Percentiles rank a stretch among this genome's conserved stretches.
phyloP scores from a whole-genome alignment of 805 yeast species.

The Helenozyma rhizophorensis region DNA sequence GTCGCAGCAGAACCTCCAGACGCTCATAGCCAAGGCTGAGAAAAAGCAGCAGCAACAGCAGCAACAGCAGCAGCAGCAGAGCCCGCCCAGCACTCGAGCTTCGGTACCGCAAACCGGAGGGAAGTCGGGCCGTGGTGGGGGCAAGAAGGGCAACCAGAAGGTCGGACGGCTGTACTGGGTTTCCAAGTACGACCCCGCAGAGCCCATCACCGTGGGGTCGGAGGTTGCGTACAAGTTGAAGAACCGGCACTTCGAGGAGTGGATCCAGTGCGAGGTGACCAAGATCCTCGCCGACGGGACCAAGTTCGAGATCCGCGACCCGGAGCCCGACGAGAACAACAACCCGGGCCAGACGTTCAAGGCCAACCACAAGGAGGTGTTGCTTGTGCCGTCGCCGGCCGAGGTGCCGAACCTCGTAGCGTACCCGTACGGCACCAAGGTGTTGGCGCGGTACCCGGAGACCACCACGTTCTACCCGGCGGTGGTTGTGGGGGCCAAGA shows the following conservation, averaged over 20 bases:
- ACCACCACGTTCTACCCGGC: slow-evolving; percentile 97
- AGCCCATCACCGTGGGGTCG: slow-evolving; percentile 58
- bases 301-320: slow-evolving; percentile 86
- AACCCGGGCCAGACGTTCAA: slow-evolving; percentile 84
- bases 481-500: slow-evolving; percentile 71
- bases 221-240: slow-evolving; percentile 85
- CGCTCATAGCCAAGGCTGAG: slow-evolving; percentile 31
- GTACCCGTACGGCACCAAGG: slow-evolving; percentile 75
- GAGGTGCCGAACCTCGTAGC: slow-evolving; percentile 40
- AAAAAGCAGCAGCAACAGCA: slow-evolving; percentile 11
- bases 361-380: slow-evolving; percentile 75
- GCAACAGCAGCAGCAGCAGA: slow-evolving; percentile 7
- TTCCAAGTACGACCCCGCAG: slow-evolving; percentile 59
- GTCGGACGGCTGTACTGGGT: slow-evolving; percentile 44
- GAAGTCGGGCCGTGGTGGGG: slow-evolving; percentile 10
- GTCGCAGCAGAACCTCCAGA: slow-evolving; percentile 43
- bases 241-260: slow-evolving; percentile 74
- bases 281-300: slow-evolving; percentile 70
- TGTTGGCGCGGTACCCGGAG: slow-evolving; percentile 92
- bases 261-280: slow-evolving; percentile 94
- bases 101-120: slow-evolving; percentile 10
- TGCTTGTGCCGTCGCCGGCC: slow-evolving; percentile 59
- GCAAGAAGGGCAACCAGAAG: slow-evolving; percentile 19
- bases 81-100: slow-evolving; percentile 4
- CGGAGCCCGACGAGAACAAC: slow-evolving; percentile 93